These are phyloP conservation scores for Phellinidium pouzarii DNA, from an alignment of 1,284 basidiomycete species.

Conservation along the genomic window DNA sequence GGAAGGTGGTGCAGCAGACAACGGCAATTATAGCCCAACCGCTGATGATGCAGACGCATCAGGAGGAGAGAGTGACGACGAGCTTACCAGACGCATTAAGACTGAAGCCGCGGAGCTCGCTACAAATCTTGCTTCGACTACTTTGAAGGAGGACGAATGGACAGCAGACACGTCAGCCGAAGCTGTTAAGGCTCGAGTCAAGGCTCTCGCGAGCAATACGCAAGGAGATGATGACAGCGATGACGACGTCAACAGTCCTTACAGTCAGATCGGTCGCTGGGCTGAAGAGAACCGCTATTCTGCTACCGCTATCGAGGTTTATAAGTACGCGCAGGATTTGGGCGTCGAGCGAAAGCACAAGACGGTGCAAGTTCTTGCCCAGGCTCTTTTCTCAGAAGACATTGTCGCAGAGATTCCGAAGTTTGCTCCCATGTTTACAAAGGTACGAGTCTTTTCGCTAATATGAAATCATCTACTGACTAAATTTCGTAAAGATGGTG, in stretches of 20 bases:
- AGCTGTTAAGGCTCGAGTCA: conserved; percentile 83
- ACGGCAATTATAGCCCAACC: conserved; percentile 31
- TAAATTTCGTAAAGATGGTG: conserved; percentile 43
- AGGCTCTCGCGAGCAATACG: conserved; percentile 67
- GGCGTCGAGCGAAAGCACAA: conserved; percentile 97
- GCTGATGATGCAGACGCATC: conserved; percentile 43
- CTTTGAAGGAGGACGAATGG: conserved; percentile 74
- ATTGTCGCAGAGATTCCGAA: conserved; percentile 69
- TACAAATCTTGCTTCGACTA: conserved; percentile 36
- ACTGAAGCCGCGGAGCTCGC: conserved; percentile 79
- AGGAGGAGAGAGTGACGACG: conserved; percentile 69
- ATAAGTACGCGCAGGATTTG: conserved; percentile 86
- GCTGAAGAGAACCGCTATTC: conserved; percentile 70
- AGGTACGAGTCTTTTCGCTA: conserved; percentile 44
- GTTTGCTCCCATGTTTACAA: conserved; percentile 73
- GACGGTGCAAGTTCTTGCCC: conserved; percentile 78
- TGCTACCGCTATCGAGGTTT: conserved; percentile 59
- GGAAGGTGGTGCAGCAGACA: conserved; percentile 30
- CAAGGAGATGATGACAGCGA: conserved; percentile 83
- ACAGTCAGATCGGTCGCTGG: conserved; percentile 82
- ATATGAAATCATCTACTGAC: neutral
- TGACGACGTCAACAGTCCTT: conserved; percentile 83
- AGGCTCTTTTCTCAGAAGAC: conserved; percentile 81
- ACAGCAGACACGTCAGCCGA: conserved; percentile 88
- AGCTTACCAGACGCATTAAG: conserved; percentile 78